Base-by-base conservation (phyloP, 306 rosid genomes). In the Pyrus communis region DNA sequence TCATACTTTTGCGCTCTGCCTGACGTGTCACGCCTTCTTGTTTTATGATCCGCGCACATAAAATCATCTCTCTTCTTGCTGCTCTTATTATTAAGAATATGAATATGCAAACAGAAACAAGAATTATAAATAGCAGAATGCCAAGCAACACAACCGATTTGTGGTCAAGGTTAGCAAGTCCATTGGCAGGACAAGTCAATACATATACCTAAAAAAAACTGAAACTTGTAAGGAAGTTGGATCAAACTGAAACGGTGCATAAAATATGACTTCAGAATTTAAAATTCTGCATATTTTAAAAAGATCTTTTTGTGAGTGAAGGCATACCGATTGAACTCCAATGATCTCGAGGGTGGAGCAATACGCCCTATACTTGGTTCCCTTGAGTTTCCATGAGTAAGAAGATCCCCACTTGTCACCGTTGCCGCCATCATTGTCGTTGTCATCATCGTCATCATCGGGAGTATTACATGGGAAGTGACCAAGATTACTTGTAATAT, bases 1-100 rank as follows among this genome's bases (percentile, higher is more conserved):
- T 91, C 89, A 81, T 86, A 55, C 87, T 88, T 65, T 88, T 91
- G 49, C 88, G 80, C 88, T 90, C 96, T 4, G 98, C 97, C 74
- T 88, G 93, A 70, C 87, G 84, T 0, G 93, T 93, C 28, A 91
- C 87, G 79, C 90, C 93, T 88, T 75, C 83, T 65, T 93, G 94
- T 77, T 86, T 87, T 59, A 89, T 89, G 38, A 90, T 90, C 21
- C 88, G 79, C 2, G 89, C 83, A 57, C 91, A 79, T 78, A 90
- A 80, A 61, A 79, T 80, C 91, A 86, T 88, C 82, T 91, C 94
- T 82, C 86, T 18, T 67, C 69, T 83, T n/a, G 79, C 49, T 25
- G 75, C 80, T 81, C 71, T 84, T 3, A 38, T 42, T 27, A 73
- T 79, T 71, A 76, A 35, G 55, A 57, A 74, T 61, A 79, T 28